phyloP scores from a whole-genome alignment of 2,329 filamentous ascomycete species.

The Curvularia sp. region DNA sequence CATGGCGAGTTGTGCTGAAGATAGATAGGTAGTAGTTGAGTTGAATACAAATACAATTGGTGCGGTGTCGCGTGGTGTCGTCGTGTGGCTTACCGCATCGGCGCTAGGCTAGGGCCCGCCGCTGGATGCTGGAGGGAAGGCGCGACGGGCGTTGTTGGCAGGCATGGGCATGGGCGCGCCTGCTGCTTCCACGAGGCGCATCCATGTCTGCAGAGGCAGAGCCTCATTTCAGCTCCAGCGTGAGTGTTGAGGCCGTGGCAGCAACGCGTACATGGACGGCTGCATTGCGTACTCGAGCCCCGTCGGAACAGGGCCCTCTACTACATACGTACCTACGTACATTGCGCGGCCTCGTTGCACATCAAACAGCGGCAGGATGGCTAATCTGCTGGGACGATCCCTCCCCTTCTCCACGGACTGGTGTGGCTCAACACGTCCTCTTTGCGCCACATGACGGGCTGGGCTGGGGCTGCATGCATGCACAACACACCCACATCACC shows the following conservation, averaged over 20 bases:
- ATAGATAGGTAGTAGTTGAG: not conserved
- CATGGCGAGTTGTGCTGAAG: not conserved
- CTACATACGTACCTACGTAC: not conserved
- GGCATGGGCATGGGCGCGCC: too few species aligned
- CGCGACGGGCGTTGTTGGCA: too few species aligned
- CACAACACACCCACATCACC: not conserved
- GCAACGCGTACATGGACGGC: not conserved
- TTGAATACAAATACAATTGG: too few species aligned
- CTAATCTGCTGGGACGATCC: constrained; percentile 16
- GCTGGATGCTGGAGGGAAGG: too few species aligned
- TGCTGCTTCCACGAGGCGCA: too few species aligned
- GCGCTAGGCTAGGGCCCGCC: not conserved
- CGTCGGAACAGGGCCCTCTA: not conserved
- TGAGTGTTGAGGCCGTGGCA: not conserved
- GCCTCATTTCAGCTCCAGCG: constrained; percentile 8
- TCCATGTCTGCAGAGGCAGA: too few species aligned
- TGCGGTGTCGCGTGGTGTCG: not conserved
- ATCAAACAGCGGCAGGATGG: constrained; percentile 12
- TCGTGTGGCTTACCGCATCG: constrained; percentile 2
- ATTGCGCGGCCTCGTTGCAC: constrained; percentile 18
- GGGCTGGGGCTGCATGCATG: not conserved
- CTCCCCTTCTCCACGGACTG: constrained; percentile 1
- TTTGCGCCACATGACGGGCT: constrained; percentile 1
- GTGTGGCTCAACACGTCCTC: constrained; percentile 2
- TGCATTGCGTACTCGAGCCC: not conserved